These are phyloP conservation scores for Suhomyces vadensis DNA, from an alignment of 805 yeast species.

Conservation along the genomic window DNA sequence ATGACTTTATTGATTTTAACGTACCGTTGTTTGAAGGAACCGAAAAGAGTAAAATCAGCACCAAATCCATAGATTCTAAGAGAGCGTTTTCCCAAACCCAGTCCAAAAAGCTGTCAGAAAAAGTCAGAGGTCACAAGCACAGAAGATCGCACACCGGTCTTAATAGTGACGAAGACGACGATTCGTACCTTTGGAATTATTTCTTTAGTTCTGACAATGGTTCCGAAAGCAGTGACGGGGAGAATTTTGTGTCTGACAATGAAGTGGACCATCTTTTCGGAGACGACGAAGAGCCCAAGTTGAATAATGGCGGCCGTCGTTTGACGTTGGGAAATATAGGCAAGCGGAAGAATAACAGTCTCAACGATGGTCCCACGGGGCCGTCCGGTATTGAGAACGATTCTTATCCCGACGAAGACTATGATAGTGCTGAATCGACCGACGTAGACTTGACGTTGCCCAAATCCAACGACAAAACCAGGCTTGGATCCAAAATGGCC, in stretches of 20 bases:
- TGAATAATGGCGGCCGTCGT: slow-evolving; percentile 14
- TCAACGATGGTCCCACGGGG: neutral
- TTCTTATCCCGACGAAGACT: slow-evolving; percentile 29
- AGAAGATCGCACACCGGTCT: slow-evolving; percentile 18
- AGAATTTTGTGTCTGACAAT: slow-evolving; percentile 1
- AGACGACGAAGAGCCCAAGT: slow-evolving; percentile 13
- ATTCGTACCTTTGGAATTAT: slow-evolving; percentile 72
- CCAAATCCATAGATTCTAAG: neutral
- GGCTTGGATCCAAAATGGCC: slow-evolving; percentile 72
- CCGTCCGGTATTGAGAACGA: neutral
- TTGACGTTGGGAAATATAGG: slow-evolving; percentile 6
- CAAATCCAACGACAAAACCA: slow-evolving; percentile 51
- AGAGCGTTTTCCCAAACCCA: neutral
- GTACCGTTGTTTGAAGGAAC: slow-evolving; percentile 27
- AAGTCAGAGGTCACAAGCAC: slow-evolving; percentile 12
- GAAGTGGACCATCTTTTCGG: slow-evolving; percentile 9
- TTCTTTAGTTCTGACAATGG: slow-evolving; percentile 54
- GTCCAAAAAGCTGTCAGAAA: slow-evolving; percentile 3
- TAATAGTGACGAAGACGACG: slow-evolving; percentile 57
- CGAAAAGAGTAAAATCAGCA: slow-evolving; percentile 8
- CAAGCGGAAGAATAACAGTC: slow-evolving; percentile 3
- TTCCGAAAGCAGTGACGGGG: slow-evolving; percentile 18
- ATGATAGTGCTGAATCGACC: slow-evolving; percentile 83
- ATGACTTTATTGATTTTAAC: slow-evolving; percentile 39
- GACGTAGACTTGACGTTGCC: slow-evolving; percentile 85